Evolutionary conservation across 352 stramenopile species (phyloP), one percentile per base, ranked within the genome.

Genomic region (Globisporangium echinulatum): DNA sequence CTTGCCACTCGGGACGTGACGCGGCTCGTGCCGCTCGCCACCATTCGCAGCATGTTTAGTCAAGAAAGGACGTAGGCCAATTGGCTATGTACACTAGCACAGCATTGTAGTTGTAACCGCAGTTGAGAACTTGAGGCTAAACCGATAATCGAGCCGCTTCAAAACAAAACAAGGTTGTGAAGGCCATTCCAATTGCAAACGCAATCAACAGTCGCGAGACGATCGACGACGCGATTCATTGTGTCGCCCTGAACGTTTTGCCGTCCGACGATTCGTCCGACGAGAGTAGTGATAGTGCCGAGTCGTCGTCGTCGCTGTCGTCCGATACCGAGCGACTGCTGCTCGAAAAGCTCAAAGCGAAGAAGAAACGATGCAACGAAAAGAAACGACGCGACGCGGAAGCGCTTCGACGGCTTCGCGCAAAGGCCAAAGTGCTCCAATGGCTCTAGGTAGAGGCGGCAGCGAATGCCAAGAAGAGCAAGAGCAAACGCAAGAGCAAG

Each of bases 191-290:
- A 6, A 52, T 19, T 52, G 60, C 48, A 13, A 36, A 46, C 17
- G 46, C 60, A n/a, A 66, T 53, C 11, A 53, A 66, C 13, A 19
- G 54, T 1, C 37, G 42, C 33, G 42, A 66, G 40, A 66, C 60
- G 49, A 66, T 66, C 47, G 53, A 66, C 53, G 53, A 65, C 42
- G 52, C 55, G n/a, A 62, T 69, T 42, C 56, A 47, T 19, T 44
- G 58, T 54, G 74, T 78, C 38, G 62, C 70, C 7, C 62, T 75
- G 7, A 69, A 82, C 13, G 71, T 69, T 1, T 42, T 82, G 4
- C 74, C 71, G 33, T 82, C 74, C 0, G 71, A 80, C 43, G 63
- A 60, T 9, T 69, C 63, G 10, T 48, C 56, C 17, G 52, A 58
- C 8, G 40, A 56, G 10, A 15, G 43, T 15, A 48, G n/a, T 7